A percentile compares a stretch with the other conserved stretches of the same genome.
Evolutionary conservation across 495 filamentous ascomycete genomes (phyloP).

Genomic region (Penicillium mononematosum): DNA sequence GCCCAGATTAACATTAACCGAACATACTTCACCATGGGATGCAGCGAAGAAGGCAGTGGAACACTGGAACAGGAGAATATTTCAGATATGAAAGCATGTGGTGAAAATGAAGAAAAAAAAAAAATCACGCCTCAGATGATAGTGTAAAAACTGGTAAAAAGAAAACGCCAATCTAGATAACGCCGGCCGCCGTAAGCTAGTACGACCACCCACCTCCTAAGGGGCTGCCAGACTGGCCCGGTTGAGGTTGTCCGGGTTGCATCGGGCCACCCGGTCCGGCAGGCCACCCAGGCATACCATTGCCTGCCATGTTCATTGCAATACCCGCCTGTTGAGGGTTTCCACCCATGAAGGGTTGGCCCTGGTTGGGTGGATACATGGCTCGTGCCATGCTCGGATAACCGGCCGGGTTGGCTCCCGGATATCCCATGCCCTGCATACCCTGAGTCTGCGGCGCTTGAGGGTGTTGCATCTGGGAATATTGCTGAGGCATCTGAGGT

Average conservation of each 20-base stretch:
- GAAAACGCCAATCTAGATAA: slow-evolving; percentile 35
- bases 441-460: slow-evolving; percentile 61
- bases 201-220: slow-evolving; percentile 47
- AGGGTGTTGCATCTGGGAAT: slow-evolving; percentile 50
- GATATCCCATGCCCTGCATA: slow-evolving; percentile 45
- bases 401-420: slow-evolving; percentile 34
- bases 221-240: slow-evolving; percentile 45
- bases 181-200: slow-evolving; percentile 29
- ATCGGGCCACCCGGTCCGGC: slow-evolving; percentile 36
- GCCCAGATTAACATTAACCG: slow-evolving; percentile 40
- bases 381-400: slow-evolving; percentile 41
- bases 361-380: slow-evolving; percentile 46
- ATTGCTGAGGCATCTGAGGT: slow-evolving; percentile 45
- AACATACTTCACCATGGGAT: slow-evolving; percentile 29
- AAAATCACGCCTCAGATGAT: slow-evolving; percentile 17
- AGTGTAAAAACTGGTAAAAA: slow-evolving; percentile 9
- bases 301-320: slow-evolving; percentile 42
- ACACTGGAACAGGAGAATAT: slow-evolving; percentile 17
- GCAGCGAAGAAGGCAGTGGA: slow-evolving; percentile 10
- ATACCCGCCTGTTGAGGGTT: slow-evolving; percentile 42
- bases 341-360: slow-evolving; percentile 42
- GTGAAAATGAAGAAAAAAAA: slow-evolving; percentile 18
- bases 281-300: slow-evolving; percentile 45
- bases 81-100: slow-evolving; percentile 22
- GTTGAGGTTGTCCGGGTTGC: slow-evolving; percentile 46